phyloP scores from a whole-genome alignment of 2,329 filamentous ascomycete species.

The Aspergillus phoenicis region DNA sequence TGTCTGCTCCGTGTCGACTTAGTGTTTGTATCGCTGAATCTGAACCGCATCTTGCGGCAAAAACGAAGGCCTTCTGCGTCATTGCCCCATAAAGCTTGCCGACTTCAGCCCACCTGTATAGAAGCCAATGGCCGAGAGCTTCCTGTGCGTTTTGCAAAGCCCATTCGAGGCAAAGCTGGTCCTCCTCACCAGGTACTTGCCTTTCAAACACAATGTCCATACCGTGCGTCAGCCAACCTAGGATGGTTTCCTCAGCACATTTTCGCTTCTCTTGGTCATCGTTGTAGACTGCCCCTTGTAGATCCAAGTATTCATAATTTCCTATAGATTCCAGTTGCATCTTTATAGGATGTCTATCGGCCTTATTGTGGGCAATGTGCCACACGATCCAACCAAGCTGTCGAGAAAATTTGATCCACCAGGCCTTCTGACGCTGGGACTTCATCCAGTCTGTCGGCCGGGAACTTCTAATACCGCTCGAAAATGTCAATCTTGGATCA shows the following conservation, averaged over 20 bases:
- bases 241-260: conserved; percentile 6
- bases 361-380: conserved; percentile 20
- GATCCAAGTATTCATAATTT: neutral
- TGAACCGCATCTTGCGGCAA: conserved; percentile 18
- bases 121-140: conserved; percentile 23
- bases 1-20: conserved; percentile 17
- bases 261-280: neutral
- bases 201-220: conserved; percentile 12
- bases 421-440: neutral
- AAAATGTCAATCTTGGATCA: conserved; percentile 19
- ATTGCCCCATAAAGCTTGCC: conserved; percentile 9
- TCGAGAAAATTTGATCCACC: conserved; percentile 22
- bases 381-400: conserved; percentile 32
- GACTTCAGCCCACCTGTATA: conserved; percentile 21
- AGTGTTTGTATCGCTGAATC: conserved; percentile 21
- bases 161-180: conserved; percentile 17
- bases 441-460: conserved; percentile 17
- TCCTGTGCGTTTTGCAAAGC: conserved; percentile 9
- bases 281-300: neutral
- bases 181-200: conserved; percentile 1
- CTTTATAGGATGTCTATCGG: conserved; percentile 10
- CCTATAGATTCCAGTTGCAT: conserved; percentile 1
- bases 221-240: conserved; percentile 22
- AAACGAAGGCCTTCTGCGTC: conserved; percentile 12
- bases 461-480: neutral